A percentile compares a stretch with the other conserved stretches of the same genome.
Conservation (phyloP, 306 rosid species). For the Biancaea sappan region DNA sequence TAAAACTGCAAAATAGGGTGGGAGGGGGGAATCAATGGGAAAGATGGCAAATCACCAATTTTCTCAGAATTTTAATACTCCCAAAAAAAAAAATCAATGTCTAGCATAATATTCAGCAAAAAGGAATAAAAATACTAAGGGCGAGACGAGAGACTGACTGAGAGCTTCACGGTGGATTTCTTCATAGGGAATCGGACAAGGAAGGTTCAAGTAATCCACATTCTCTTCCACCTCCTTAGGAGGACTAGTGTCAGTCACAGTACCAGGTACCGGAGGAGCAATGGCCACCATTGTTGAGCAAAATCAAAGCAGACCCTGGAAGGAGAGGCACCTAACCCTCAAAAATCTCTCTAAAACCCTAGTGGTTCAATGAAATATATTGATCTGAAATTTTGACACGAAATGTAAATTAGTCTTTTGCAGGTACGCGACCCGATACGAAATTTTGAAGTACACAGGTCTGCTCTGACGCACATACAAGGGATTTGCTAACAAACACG, state of each 20-base stretch:
- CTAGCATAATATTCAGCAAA: neutral
- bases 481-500: too few species aligned
- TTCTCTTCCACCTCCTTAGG: conserved; percentile 42
- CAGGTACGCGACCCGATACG: too few species aligned
- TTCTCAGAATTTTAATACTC: neutral
- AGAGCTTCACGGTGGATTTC: conserved; percentile 99
- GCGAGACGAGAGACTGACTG: conserved; percentile 47
- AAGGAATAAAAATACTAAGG: neutral
- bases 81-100: neutral
- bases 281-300: conserved; percentile 41
- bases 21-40: too few species aligned
- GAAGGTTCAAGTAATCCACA: conserved; percentile 81
- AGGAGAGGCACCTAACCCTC: neutral
- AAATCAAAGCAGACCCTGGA: neutral
- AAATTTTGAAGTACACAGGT: too few species aligned
- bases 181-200: conserved; percentile 91
- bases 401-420: too few species aligned
- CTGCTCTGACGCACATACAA: too few species aligned
- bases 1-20: too few species aligned
- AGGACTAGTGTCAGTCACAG: neutral
- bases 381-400: too few species aligned
- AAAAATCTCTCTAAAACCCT: neutral
- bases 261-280: conserved; percentile 31
- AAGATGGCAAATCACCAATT: neutral
- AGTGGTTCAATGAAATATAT: neutral